Conservation (phyloP, 495 filamentous ascomycete species). For the Daldinia concentrica region DNA sequence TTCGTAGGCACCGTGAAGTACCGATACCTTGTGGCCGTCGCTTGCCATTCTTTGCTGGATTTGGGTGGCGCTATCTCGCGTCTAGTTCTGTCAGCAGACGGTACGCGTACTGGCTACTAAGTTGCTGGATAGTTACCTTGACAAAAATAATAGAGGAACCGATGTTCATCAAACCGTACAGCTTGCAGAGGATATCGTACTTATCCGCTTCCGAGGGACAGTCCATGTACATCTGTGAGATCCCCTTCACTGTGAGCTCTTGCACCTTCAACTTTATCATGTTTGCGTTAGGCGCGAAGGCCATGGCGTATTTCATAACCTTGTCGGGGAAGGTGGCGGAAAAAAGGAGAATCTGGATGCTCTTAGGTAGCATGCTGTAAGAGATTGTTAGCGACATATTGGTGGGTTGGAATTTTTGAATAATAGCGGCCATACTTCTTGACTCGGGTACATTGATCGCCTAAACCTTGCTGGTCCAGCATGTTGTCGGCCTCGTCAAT, state of each 20-base stretch:
- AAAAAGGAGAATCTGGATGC: slow-evolving; percentile 88
- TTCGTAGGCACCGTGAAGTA: slow-evolving; percentile 85
- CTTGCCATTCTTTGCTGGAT: slow-evolving; percentile 86
- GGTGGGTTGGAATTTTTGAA: slow-evolving; percentile 4
- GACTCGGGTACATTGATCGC: slow-evolving; percentile 91
- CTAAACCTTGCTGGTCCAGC: slow-evolving; percentile 90
- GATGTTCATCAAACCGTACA: slow-evolving; percentile 95
- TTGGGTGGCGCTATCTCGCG: slow-evolving; percentile 77
- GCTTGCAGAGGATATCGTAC: slow-evolving; percentile 84
- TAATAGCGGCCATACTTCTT: slow-evolving; percentile 67
- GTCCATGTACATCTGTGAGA: slow-evolving; percentile 96
- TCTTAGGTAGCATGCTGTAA: slow-evolving; percentile 70
- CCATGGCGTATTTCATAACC: slow-evolving; percentile 79
- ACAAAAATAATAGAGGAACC: slow-evolving; percentile 99
- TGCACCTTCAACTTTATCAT: slow-evolving; percentile 86
- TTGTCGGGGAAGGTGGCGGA: slow-evolving; percentile 93
- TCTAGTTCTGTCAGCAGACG: slow-evolving; percentile 59
- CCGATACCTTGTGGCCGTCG: slow-evolving; percentile 91
- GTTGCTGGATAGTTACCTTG: slow-evolving; percentile 63
- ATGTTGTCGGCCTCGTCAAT: slow-evolving; percentile 97
- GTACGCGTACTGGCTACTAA: slow-evolving; percentile 4
- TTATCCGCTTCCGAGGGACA: slow-evolving; percentile 82
- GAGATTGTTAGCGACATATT: slow-evolving; percentile 34
- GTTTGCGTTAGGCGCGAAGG: slow-evolving; percentile 85
- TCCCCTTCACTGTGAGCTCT: slow-evolving; percentile 94